Percentiles rank a stretch among this genome's conserved stretches.
phyloP scores from a whole-genome alignment of 768 basidiomycete species.

The Amanita thiersii region DNA sequence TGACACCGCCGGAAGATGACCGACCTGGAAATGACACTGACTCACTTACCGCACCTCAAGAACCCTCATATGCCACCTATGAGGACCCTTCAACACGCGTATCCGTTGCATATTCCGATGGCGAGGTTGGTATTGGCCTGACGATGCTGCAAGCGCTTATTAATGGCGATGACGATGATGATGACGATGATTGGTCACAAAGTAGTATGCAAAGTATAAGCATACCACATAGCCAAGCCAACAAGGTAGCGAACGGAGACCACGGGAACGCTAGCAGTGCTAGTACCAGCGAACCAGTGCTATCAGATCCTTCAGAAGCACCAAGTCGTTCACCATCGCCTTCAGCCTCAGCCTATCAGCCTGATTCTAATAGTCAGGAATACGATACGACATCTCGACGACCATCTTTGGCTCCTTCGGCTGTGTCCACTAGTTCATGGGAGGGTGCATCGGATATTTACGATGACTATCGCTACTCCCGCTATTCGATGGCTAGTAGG shows the following conservation, averaged over 20 bases:
- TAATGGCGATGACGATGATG: slow-evolving; percentile 25
- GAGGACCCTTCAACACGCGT: slow-evolving; percentile 17
- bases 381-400: slow-evolving; percentile 11
- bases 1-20: not conserved
- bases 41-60: slow-evolving; percentile 13
- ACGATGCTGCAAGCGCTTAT: slow-evolving; percentile 50
- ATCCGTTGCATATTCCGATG: slow-evolving; percentile 41
- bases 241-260: slow-evolving; percentile 8
- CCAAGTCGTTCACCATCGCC: not conserved
- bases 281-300: not conserved
- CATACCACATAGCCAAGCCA: not conserved
- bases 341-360: not conserved
- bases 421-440: slow-evolving; percentile 31
- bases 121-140: slow-evolving; percentile 61
- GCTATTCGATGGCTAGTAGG: slow-evolving; percentile 42
- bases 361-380: not conserved
- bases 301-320: not conserved
- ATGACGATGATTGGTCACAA: slow-evolving; percentile 12
- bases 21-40: too few species aligned
- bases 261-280: not conserved
- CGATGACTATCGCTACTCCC: slow-evolving; percentile 71
- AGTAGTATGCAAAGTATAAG: slow-evolving; percentile 3
- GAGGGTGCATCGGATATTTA: slow-evolving; percentile 70
- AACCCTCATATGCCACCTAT: slow-evolving; percentile 16
- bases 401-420: slow-evolving; percentile 22